phyloP scores from a whole-genome alignment of 345 rosid species.

The thale cress (Arabidopsis thaliana) region DNA sequence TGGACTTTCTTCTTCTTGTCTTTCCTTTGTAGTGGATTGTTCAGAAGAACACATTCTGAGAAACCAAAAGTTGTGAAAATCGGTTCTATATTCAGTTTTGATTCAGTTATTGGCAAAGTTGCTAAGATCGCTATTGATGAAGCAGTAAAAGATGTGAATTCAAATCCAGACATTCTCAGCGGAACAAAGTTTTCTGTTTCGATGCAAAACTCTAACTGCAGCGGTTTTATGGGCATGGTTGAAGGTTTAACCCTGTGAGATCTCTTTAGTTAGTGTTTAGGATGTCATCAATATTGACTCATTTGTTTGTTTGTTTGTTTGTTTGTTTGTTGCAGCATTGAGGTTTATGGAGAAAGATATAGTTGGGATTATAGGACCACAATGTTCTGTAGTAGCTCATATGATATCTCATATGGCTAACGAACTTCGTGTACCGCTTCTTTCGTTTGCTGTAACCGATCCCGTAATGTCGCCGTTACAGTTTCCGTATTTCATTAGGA shows the following conservation, averaged over 20 bases:
- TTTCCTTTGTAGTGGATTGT: constrained; percentile 41
- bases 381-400: constrained; percentile 83
- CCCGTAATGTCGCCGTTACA: constrained; percentile 83
- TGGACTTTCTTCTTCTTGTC: constrained; percentile 48
- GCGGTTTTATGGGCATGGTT: constrained; percentile 86
- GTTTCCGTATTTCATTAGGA: constrained; percentile 84
- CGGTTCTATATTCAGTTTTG: constrained; percentile 71
- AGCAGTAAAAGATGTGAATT: constrained; percentile 91
- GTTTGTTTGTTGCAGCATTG: constrained; percentile 57
- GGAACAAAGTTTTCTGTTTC: constrained; percentile 58
- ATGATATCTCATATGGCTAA: constrained; percentile 71
- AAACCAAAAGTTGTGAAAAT: constrained; percentile 70
- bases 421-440: constrained; percentile 77
- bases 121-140: constrained; percentile 86
- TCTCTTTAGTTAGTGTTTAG: not conserved
- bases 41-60: constrained; percentile 44
- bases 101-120: constrained; percentile 76
- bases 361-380: constrained; percentile 86
- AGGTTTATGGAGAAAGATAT: constrained; percentile 81
- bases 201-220: constrained; percentile 72
- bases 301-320: not conserved
- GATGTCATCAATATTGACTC: not conserved
- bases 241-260: constrained; percentile 58
- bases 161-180: constrained; percentile 62
- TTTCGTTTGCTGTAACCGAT: constrained; percentile 91